Conservation (phyloP, 1,284 basidiomycete genomes). For the Rhodotorula sp. region DNA sequence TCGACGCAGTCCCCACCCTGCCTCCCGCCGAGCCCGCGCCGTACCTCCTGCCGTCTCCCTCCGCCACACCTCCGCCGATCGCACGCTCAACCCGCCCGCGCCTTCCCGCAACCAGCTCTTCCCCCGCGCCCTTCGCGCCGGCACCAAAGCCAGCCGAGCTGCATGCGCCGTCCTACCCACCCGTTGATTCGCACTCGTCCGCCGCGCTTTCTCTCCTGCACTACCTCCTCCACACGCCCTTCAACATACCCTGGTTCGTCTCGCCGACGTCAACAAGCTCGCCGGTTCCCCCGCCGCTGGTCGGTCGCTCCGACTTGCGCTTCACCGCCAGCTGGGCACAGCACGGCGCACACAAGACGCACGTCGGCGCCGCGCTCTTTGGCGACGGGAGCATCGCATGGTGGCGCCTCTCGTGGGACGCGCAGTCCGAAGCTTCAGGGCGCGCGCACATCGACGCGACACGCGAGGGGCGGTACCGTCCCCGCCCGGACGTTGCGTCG, state of each 20-base stretch:
- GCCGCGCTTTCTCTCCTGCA: constrained; percentile 41
- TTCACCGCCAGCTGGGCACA: constrained; percentile 32
- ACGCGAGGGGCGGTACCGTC: constrained; percentile 29
- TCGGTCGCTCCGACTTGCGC: constrained; percentile 37
- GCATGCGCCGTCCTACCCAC: constrained; percentile 40
- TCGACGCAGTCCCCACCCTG: background rate
- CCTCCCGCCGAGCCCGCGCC: background rate
- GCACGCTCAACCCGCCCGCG: constrained; percentile 25
- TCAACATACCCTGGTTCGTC: background rate
- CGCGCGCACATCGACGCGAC: background rate
- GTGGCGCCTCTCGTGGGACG: constrained; percentile 27
- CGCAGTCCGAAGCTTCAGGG: background rate
- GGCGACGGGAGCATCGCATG: constrained; percentile 35
- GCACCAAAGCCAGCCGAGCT: constrained; percentile 6
- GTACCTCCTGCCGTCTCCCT: background rate
- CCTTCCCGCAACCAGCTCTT: constrained; percentile 9
- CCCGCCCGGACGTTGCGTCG: background rate
- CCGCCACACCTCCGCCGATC: constrained; percentile 10
- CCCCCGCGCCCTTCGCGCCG: constrained; percentile 18
- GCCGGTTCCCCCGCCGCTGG: constrained; percentile 34
- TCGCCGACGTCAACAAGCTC: constrained; percentile 19
- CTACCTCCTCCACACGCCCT: constrained; percentile 42
- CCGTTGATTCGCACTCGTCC: constrained; percentile 34
- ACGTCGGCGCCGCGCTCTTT: constrained; percentile 36
- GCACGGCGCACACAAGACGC: constrained; percentile 18